A percentile compares a stretch with the other conserved stretches of the same genome.
These are phyloP conservation scores for Dimargaris cristalligena DNA, from an alignment of 192 early-diverging fungal species.

Conservation along the genomic window DNA sequence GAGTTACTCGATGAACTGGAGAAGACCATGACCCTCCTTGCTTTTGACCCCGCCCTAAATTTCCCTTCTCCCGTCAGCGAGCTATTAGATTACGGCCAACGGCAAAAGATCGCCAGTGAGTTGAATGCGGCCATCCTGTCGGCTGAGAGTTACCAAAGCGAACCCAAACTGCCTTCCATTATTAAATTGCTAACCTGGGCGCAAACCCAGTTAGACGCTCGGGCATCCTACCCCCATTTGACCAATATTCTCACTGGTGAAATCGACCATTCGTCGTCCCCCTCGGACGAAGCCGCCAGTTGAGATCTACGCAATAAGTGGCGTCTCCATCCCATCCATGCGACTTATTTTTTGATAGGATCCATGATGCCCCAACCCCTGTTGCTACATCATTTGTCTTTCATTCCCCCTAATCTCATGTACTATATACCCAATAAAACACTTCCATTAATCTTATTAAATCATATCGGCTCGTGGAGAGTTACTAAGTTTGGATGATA, in stretches of 20 bases:
- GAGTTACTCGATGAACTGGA: conserved; percentile 93
- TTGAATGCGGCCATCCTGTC: conserved; percentile 85
- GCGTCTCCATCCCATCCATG: too few relatives aligned
- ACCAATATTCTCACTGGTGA: conserved; percentile 66
- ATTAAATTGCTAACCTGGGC: conserved; percentile 87
- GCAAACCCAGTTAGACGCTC: conserved; percentile 83
- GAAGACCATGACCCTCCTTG: conserved; percentile 88
- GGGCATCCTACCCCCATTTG: conserved; percentile 68
- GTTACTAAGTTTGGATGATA: too few relatives aligned
- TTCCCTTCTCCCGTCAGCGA: conserved; percentile 58
- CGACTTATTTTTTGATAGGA: too few relatives aligned
- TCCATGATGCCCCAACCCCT: too few relatives aligned
- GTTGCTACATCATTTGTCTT: too few relatives aligned
- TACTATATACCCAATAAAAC: too few relatives aligned
- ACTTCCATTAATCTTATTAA: too few relatives aligned
- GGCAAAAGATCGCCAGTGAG: conserved; percentile 86
- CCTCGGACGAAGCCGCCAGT: too few relatives aligned
- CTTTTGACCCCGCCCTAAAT: conserved; percentile 49
- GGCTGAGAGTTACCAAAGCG: conserved; percentile 79
- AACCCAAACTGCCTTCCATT: conserved; percentile 82
- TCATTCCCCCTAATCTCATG: too few relatives aligned
- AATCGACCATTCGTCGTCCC: too few relatives aligned
- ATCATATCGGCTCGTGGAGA: too few relatives aligned
- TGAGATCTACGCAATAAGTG: too few relatives aligned
- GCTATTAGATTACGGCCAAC: conserved; percentile 71